Conservation (phyloP, 331 rosid species). For the Prunus yedoensis region DNA sequence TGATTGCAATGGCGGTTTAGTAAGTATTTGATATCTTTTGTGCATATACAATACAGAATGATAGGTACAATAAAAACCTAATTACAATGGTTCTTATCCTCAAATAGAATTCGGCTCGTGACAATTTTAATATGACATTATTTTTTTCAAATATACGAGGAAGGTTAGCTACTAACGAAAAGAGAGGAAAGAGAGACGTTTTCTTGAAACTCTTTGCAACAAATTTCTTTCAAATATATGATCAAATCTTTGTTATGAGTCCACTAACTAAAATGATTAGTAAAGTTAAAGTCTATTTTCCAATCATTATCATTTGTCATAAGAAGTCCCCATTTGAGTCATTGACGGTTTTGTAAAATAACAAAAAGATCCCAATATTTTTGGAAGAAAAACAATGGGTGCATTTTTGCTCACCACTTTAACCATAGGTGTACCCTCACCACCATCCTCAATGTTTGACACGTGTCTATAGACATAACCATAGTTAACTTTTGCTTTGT, state of each 20-base stretch:
- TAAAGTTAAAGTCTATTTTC: not conserved
- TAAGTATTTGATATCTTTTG: not conserved
- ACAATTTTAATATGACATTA: too few species aligned
- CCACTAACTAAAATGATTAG: not conserved
- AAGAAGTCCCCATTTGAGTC: not conserved
- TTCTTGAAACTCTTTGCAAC: too few species aligned
- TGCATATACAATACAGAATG: not conserved
- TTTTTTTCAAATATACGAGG: not conserved
- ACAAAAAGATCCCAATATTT: not conserved
- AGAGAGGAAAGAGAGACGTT: too few species aligned
- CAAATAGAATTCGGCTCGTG: not conserved
- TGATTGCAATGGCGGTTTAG: not conserved
- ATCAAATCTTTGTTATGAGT: too few species aligned
- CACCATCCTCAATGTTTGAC: too few species aligned
- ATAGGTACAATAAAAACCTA: not conserved
- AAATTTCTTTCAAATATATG: too few species aligned
- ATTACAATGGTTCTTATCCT: not conserved
- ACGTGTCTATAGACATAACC: too few species aligned
- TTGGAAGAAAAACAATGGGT: not conserved
- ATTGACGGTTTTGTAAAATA: not conserved
- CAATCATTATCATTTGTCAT: not conserved
- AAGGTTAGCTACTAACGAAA: not conserved
- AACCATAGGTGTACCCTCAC: too few species aligned
- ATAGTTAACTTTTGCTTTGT: too few species aligned
- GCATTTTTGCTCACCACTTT: too few species aligned